These are phyloP conservation scores for Aspergillus pseudoterreus DNA, from an alignment of 2,329 filamentous ascomycete species.

Conservation along the genomic window DNA sequence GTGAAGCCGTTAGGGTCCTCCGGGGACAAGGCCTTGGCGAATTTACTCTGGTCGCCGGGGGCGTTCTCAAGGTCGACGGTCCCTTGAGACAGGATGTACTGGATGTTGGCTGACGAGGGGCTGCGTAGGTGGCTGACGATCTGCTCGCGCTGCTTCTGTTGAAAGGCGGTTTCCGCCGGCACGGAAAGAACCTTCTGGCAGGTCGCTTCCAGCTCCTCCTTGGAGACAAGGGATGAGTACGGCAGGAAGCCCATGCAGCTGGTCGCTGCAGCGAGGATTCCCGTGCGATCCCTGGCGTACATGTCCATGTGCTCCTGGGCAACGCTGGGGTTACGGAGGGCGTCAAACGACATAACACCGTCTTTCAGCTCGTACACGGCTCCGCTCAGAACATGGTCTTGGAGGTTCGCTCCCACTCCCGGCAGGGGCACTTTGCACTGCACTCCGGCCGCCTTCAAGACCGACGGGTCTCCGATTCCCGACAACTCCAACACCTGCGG, in stretches of 20 bases:
- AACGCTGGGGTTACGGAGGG: conserved; percentile 3
- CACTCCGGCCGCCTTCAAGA: conserved; percentile 39
- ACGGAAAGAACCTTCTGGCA: not conserved
- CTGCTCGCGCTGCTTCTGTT: not conserved
- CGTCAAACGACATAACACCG: conserved; percentile 7
- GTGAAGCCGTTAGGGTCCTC: conserved; percentile 7
- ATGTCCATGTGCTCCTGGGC: conserved; percentile 6
- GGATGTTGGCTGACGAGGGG: not conserved
- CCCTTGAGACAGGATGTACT: conserved; percentile 1
- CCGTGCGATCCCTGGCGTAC: conserved; percentile 5
- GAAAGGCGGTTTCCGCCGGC: not conserved
- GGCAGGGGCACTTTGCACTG: conserved; percentile 39
- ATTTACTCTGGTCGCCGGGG: conserved; percentile 1
- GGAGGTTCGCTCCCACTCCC: conserved; percentile 46
- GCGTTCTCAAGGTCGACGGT: conserved; percentile 1
- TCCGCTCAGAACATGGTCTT: conserved; percentile 35
- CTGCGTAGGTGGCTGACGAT: not conserved
- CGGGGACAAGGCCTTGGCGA: not conserved
- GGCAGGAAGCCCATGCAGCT: conserved; percentile 8
- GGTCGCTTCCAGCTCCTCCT: not conserved
- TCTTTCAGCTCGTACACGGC: conserved; percentile 13
- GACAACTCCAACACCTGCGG: conserved; percentile 59
- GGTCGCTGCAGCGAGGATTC: conserved; percentile 2
- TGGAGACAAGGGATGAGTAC: conserved; percentile 5
- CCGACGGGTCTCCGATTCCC: conserved; percentile 50